Base-by-base conservation (phyloP, 208 protist species). In the Crithidia acanthocephali region DNA sequence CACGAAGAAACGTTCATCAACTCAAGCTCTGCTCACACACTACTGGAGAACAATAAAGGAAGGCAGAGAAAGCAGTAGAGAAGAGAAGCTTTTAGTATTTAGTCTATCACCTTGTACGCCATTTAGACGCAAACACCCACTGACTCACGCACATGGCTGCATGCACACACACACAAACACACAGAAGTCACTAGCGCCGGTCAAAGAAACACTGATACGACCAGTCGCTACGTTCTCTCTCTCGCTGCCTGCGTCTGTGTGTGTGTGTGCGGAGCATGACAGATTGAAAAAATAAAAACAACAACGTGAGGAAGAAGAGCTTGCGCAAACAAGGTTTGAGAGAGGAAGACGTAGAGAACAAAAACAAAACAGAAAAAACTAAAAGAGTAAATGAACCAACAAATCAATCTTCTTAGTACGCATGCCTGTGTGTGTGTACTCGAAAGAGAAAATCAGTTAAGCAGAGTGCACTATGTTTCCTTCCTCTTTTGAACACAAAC, bases 381-480 rank as follows among this genome's bases (percentile, higher is more conserved):
- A 56, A 56, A 27, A 70, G 42, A 65, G 22, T 15, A 50, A 22
- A 22, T 22, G 20, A 50, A 50, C 44, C 4, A 55, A 68, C 20
- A 57, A 58, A 45, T n/a, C 44, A n/a, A 48, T 48, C 44, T n/a
- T 13, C 44, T 48, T 48, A 22, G 44, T n/a, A 48, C 18, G 44
- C 44, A n/a, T 35, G 40, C 22, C 22, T 47, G 32, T 35, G 32
- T 50, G 37, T 37, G 28, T 65, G 61, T 67, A 67, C 61, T 67
- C 61, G 47, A 40, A 40, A 56, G 44, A 56, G 47, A 67, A 56
- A 40, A 56, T 42, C 47, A 67, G 61, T 56, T 67, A 35, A 67
- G 44, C 61, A 56, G 61, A 53, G 61, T 67, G 47, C 11, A 67
- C 47, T 67, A 33, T 56, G 61, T 67, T 67, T 67, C 47, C 61